Conservation (phyloP, 2,329 filamentous ascomycete genomes). For the Parafenestella ontariensis region DNA sequence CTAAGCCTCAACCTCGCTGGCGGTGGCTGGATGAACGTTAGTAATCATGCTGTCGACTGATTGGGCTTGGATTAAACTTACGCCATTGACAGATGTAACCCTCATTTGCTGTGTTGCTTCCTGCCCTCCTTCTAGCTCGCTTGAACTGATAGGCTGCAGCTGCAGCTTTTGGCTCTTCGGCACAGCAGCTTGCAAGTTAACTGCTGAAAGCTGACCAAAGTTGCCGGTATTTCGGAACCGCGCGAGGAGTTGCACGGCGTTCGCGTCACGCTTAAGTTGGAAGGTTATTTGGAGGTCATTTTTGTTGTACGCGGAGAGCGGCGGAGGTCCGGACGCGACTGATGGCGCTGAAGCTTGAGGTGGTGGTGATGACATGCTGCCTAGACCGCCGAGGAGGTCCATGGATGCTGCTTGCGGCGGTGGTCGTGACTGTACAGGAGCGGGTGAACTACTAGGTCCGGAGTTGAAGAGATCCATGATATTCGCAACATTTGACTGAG, state of each 20-base stretch:
- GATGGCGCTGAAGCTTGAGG: constrained; percentile 52
- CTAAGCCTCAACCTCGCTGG: constrained; percentile 76
- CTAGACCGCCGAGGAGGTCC: constrained; percentile 54
- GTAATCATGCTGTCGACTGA: constrained; percentile 3
- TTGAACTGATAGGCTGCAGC: constrained; percentile 84
- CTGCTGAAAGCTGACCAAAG: constrained; percentile 70
- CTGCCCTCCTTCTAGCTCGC: constrained; percentile 75
- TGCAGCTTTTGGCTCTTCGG: constrained; percentile 96
- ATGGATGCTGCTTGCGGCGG: constrained; percentile 44
- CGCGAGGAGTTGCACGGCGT: constrained; percentile 80
- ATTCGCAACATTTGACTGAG: constrained; percentile 56
- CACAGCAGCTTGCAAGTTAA: constrained; percentile 91
- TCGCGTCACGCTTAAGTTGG: constrained; percentile 81
- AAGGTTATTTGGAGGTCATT: constrained; percentile 84
- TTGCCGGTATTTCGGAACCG: constrained; percentile 80
- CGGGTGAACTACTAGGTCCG: constrained; percentile 52
- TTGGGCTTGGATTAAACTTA: constrained; percentile 62
- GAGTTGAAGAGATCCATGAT: constrained; percentile 90
- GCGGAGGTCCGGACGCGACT: constrained; percentile 51
- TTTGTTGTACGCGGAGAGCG: constrained; percentile 81
- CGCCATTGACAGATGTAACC: constrained; percentile 82
- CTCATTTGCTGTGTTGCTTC: constrained; percentile 93
- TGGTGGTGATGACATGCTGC: constrained; percentile 56
- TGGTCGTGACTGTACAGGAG: constrained; percentile 48
- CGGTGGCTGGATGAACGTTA: constrained; percentile 65